Base-by-base conservation (phyloP, 2,329 filamentous ascomycete species). In the Ophiobolus disseminans region DNA sequence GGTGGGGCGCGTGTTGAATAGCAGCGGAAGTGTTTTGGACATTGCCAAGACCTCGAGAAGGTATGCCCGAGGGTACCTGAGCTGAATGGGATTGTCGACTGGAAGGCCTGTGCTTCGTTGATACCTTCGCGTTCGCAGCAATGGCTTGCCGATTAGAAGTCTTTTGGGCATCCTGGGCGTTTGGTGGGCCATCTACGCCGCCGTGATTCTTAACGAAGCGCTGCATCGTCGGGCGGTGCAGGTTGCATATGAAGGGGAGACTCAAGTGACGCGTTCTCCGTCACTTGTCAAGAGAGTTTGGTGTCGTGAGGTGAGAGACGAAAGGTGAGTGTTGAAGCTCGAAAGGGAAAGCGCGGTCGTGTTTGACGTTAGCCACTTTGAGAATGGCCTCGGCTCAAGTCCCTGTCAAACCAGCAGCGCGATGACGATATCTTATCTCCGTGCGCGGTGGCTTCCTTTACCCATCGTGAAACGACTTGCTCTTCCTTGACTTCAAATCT, bases 371-470 rank as follows among this genome's bases (percentile, higher is more conserved):
- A 70, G 41, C 64, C 43, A 2, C 2, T 39, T 60, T 11, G 4
- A 35, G 53, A 42, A 32, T 49, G 40, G 53, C 45, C 40, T 52
- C 43, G 48, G 46, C 40, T 9, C 16, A 23, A n/a, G n/a, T n/a
- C 50, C 35, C 13, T 40, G 37, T 41, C 5, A 37, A 50, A 30
- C 28, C 48, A 54, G 40, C 47, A 35, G 19, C 17, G 43, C 50
- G 48, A 65, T 71, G 67, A 68, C 61, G 65, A 57, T 62, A 57
- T 63, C 54, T 63, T 62, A 65, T 63, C 58, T 60, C 62, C 60
- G 50, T 47, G 22, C 50, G 45, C 43, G 49, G 54, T 36, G 54
- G 53, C 51, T 59, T 54, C 57, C 36, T 50, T 54, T 49, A 47
- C 39, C 50, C 53, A 53, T 55, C 17, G 14, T 45, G 25, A 19